A percentile compares a stretch with the other conserved stretches of the same genome.
Conservation (phyloP, 345 rosid genomes). For the Erodium maritimum region DNA sequence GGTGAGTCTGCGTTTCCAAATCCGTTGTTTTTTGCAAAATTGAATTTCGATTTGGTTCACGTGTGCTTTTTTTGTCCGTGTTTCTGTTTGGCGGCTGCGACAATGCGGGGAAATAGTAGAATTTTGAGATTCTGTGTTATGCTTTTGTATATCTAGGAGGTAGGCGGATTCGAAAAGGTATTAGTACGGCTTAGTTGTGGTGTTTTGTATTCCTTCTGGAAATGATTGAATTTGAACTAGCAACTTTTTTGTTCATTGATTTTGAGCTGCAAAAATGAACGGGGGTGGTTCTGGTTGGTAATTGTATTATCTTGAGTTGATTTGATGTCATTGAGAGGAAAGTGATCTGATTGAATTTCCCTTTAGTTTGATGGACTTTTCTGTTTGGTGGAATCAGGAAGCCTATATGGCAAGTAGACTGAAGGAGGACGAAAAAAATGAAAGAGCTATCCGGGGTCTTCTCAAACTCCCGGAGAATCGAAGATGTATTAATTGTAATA, state of each 20-base stretch:
- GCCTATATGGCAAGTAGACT: constrained; percentile 49
- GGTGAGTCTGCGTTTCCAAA: neutral
- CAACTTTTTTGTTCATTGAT: neutral
- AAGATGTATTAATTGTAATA: constrained; percentile 83
- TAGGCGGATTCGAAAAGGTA: neutral
- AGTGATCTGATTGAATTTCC: neutral
- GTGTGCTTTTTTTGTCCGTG: neutral
- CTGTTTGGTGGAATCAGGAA: constrained; percentile 8
- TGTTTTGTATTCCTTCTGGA: neutral
- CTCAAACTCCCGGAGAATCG: constrained; percentile 80
- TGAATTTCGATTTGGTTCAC: neutral
- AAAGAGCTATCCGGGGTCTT: constrained; percentile 68
- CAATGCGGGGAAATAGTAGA: no score
- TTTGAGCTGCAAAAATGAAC: neutral
- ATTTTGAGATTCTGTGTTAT: neutral
- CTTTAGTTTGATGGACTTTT: neutral
- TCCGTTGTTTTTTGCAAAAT: neutral
- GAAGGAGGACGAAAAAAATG: constrained; percentile 88
- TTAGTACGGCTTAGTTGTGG: neutral
- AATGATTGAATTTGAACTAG: neutral
- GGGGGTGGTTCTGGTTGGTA: neutral
- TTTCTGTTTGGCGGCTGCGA: neutral
- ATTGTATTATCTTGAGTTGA: neutral
- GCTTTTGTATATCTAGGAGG: neutral
- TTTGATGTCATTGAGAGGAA: neutral